A percentile compares a stretch with the other conserved stretches of the same genome.
These are phyloP conservation scores for Cyclotella choctawhatcheeana DNA, from an alignment of 108 stramenopile genomes.

Conservation along the genomic window DNA sequence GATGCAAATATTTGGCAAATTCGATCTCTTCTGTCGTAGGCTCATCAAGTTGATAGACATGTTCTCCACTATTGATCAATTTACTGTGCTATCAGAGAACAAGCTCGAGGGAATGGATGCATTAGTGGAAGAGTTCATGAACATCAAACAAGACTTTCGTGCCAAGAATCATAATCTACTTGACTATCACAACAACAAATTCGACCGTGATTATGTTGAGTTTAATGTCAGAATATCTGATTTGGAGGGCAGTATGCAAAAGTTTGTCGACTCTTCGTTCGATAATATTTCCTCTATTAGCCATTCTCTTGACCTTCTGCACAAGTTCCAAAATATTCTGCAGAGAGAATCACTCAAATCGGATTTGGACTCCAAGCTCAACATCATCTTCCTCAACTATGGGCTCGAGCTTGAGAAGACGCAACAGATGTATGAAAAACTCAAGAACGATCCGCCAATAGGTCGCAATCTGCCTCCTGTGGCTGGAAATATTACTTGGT, in stretches of 20 bases:
- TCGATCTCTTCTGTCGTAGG: slow-evolving; percentile 91
- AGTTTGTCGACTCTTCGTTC: slow-evolving; percentile 91
- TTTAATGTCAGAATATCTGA: slow-evolving; percentile 86
- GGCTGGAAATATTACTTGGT: slow-evolving; percentile 91
- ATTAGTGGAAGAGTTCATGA: slow-evolving; percentile 77
- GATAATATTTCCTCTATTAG: slow-evolving; percentile 88
- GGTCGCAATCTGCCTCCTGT: slow-evolving; percentile 90
- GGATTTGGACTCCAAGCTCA: slow-evolving; percentile 88
- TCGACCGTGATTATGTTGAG: slow-evolving; percentile 91
- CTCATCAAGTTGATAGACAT: slow-evolving; percentile 91
- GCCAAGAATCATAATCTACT: slow-evolving; percentile 84
- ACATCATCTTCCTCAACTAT: slow-evolving; percentile 92
- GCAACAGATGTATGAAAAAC: slow-evolving; percentile 91
- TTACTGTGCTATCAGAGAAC: slow-evolving; percentile 73
- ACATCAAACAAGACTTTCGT: slow-evolving; percentile 80
- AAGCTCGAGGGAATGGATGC: slow-evolving; percentile 92
- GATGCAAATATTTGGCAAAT: slow-evolving; percentile 89
- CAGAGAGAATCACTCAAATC: slow-evolving; percentile 87
- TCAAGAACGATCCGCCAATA: slow-evolving; percentile 90
- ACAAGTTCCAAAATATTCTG: slow-evolving; percentile 86
- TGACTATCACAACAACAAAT: slow-evolving; percentile 89
- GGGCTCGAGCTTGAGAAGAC: slow-evolving; percentile 92
- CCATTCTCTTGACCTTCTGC: slow-evolving; percentile 80
- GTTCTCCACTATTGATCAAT: slow-evolving; percentile 90
- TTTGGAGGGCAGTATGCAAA: slow-evolving; percentile 79